Percentiles rank a stretch among this genome's conserved stretches.
Conservation (phyloP, 768 basidiomycete genomes). For the Leccinum aurantiacum region DNA sequence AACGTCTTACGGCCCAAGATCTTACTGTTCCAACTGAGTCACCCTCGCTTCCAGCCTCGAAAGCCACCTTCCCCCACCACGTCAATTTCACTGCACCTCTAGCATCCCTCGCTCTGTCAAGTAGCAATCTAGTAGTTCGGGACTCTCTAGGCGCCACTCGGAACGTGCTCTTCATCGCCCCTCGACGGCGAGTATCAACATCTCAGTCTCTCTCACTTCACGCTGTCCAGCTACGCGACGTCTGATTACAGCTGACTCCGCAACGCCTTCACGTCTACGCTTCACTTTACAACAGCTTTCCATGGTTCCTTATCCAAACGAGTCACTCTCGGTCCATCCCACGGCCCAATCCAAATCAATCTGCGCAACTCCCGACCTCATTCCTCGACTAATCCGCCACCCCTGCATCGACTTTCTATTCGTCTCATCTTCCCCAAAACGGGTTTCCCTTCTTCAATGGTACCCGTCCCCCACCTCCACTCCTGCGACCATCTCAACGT, state of each 20-base stretch:
- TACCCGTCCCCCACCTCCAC: conserved; percentile 25
- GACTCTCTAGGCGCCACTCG: conserved; percentile 48
- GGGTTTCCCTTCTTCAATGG: conserved; percentile 10
- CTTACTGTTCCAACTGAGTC: conserved; percentile 33
- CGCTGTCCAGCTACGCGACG: conserved; percentile 28
- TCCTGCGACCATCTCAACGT: conserved; percentile 33
- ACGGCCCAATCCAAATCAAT: conserved; percentile 12
- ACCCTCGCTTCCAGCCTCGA: conserved; percentile 39
- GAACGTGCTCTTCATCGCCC: conserved; percentile 26
- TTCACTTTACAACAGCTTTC: conserved; percentile 29
- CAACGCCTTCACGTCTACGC: conserved; percentile 31
- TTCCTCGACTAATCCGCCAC: conserved; percentile 63
- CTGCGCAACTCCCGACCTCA: conserved; percentile 43
- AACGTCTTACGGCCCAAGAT: conserved; percentile 15
- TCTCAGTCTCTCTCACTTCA: conserved; percentile 13
- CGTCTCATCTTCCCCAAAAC: conserved; percentile 41
- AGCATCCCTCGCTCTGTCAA: conserved; percentile 20
- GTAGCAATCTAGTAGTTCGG: conserved; percentile 22
- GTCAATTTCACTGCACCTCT: conserved; percentile 29
- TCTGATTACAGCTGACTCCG: conserved; percentile 45
- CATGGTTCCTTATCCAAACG: conserved; percentile 14
- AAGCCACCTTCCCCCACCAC: conserved; percentile 44
- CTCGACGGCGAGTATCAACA: conserved; percentile 7
- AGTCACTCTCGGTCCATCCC: conserved; percentile 2
- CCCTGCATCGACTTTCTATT: conserved; percentile 67